Conservation (phyloP, 1,284 basidiomycete species). For the Irpex sp. region DNA sequence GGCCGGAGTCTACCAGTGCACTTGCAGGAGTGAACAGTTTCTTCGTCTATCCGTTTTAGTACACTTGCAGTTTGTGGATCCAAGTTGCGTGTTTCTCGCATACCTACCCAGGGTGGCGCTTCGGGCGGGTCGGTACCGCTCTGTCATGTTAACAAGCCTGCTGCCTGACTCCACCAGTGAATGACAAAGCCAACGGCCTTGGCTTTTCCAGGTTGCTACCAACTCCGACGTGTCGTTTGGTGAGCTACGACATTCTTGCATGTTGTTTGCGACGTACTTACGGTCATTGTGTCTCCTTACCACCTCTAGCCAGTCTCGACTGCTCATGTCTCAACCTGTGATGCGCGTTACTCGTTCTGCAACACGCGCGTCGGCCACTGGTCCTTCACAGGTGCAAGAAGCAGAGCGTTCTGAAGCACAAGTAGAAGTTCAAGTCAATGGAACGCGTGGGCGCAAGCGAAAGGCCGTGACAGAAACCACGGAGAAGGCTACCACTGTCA, state of each 20-base stretch:
- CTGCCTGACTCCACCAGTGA: too few species aligned
- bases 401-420: neutral
- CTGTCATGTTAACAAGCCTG: too few species aligned
- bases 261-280: neutral
- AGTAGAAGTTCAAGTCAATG: neutral
- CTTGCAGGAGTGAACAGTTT: too few species aligned
- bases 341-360: conserved; percentile 2
- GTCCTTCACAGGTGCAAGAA: neutral
- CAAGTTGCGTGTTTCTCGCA: too few species aligned
- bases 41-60: too few species aligned
- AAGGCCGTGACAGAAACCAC: conserved; percentile 11
- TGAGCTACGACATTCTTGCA: neutral
- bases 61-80: too few species aligned
- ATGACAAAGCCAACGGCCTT: too few species aligned
- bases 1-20: too few species aligned
- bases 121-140: too few species aligned
- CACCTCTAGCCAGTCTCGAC: neutral
- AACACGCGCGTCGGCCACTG: neutral
- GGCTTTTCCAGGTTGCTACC: neutral
- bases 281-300: neutral
- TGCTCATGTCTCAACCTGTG: neutral
- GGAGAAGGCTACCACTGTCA: neutral
- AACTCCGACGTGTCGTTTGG: neutral
- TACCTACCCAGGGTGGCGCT: too few species aligned
- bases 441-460: neutral